Evolutionary conservation across 441 rosid species (phyloP), one percentile per base, ranked within the genome.

Genomic region (Gossypium schwendimanii): DNA sequence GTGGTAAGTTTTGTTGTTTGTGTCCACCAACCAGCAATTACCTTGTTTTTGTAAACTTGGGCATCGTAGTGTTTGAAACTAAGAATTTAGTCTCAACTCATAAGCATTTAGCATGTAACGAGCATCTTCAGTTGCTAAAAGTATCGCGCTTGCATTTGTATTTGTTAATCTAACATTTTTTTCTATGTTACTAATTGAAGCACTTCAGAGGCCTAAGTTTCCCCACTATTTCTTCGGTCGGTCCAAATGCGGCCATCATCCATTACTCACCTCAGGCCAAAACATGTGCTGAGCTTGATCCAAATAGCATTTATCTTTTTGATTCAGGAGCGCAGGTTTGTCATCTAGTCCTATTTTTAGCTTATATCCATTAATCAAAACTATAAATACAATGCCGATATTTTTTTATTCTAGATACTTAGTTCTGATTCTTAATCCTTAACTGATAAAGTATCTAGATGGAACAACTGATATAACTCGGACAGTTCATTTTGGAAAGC

Each of bases 241-340:
- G 99, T 79, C 82, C 93, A 78, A 94, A 94, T 85, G 98, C 98
- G 6, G 98, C 99, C 18, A 83, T 91, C 77, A 91, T 87, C 73
- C 99, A 92, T 80, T 92, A 94, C 76, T 69, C 79, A 70, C 99
- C 98, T 1, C 75, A 87, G 55, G 86, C 86, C 44, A 89, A 89
- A 70, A 82, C 84, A 44, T 94, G 99, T 75, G 90, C 99, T 0
- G 98, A 94, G 83, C 84, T 94, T 82, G 87, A 91, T 79, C 90
- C 97, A 0, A 73, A 89, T 78, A 87, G 78, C 70, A 92, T 94
- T 64, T 89, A 94, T 82, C 84, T 94, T n/a, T 87, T 84, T 86
- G 99, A 94, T 86, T 94, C 99, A 28, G 99, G 99, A 75, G 99
- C 96, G 49, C 99, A 92, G 99, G 99, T 94, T 79, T 75, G 83